Conservation (phyloP, 768 basidiomycete species). For the Serendipita sp. region DNA sequence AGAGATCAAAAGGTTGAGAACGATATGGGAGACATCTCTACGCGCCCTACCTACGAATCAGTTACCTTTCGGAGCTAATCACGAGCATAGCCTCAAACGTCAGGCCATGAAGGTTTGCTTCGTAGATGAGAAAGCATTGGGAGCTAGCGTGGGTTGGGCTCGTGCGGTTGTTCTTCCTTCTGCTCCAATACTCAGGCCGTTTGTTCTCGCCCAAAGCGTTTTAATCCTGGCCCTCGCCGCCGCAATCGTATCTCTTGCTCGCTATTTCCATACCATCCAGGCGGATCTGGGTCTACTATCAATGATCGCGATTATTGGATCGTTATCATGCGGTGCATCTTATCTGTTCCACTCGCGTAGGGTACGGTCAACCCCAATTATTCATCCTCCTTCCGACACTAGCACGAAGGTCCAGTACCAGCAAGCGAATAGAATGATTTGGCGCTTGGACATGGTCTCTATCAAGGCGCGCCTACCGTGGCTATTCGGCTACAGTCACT, state of each 20-base stretch:
- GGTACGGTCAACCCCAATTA: no score
- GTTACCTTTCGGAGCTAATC: no score
- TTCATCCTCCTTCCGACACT: no score
- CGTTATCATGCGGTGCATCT: background rate
- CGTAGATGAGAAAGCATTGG: background rate
- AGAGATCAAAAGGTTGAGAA: background rate
- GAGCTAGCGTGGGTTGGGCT: background rate
- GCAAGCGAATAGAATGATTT: background rate
- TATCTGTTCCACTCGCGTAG: background rate
- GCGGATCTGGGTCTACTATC: background rate
- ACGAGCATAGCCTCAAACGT: background rate
- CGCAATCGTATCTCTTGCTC: background rate
- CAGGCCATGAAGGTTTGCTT: background rate
- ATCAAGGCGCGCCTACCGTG: background rate
- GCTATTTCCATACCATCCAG: background rate
- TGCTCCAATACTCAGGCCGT: background rate
- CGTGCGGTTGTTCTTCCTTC: background rate
- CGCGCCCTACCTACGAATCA: no score
- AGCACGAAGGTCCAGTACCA: no score
- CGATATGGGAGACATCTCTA: background rate
- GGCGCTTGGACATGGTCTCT: background rate
- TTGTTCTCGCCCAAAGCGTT: background rate
- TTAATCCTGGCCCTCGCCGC: background rate
- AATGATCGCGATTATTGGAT: background rate
- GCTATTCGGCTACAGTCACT: background rate